Percentiles rank a stretch among this genome's conserved stretches.
Conservation (phyloP, 495 filamentous ascomycete genomes). For the Podospora conica region DNA sequence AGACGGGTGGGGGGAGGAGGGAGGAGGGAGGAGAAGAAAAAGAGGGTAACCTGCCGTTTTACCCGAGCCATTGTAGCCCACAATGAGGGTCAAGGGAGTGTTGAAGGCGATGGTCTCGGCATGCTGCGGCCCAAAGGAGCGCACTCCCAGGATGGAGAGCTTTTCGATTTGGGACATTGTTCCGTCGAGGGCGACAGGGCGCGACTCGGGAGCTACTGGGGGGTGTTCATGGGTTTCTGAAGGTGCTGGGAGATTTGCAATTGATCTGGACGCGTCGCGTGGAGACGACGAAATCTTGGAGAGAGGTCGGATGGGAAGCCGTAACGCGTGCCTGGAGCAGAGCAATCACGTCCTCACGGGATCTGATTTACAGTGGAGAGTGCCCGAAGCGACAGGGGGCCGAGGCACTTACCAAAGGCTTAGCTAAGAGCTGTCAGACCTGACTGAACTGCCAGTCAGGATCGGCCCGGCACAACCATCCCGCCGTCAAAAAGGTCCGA, state of each 20-base stretch:
- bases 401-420: background rate
- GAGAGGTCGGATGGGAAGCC: background rate
- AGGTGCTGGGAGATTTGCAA: background rate
- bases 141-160: slow-evolving; percentile 78
- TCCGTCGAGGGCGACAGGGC: slow-evolving; percentile 6
- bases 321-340: background rate
- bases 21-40: slow-evolving; percentile 42
- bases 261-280: background rate
- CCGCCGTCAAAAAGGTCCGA: background rate
- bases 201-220: background rate
- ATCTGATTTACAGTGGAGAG: background rate
- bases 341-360: background rate
- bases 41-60: slow-evolving; percentile 54
- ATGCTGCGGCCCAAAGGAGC: slow-evolving; percentile 77
- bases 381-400: background rate
- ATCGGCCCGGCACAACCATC: background rate
- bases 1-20: background rate
- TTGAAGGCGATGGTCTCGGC: slow-evolving; percentile 84
- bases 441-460: no score
- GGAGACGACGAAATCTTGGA: background rate
- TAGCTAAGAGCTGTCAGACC: background rate
- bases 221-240: background rate
- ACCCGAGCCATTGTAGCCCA: slow-evolving; percentile 93
- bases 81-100: slow-evolving; percentile 87
- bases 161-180: slow-evolving; percentile 74